Percentiles rank a stretch among this genome's conserved stretches.
Conservation (phyloP, 2,329 filamentous ascomycete genomes). For the Samsoniella hepiali region DNA sequence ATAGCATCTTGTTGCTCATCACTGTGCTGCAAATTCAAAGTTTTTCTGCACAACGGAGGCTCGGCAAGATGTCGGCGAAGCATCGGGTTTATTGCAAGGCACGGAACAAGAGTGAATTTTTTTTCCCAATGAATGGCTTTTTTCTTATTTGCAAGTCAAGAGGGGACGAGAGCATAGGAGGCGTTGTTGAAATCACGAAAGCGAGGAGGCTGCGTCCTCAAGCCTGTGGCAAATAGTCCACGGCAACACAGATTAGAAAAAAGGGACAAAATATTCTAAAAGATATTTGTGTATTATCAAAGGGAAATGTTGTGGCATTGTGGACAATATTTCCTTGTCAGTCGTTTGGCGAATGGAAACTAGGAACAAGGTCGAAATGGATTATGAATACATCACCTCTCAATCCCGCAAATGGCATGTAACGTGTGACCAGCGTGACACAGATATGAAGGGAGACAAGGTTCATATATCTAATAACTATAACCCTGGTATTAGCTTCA, state of each 20-base stretch:
- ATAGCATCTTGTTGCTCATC: neutral
- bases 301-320: neutral
- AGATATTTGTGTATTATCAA: slow-evolving; percentile 13
- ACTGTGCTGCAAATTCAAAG: neutral
- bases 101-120: neutral
- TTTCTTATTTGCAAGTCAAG: neutral
- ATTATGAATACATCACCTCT: slow-evolving; percentile 13
- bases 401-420: neutral
- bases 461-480: too few species aligned
- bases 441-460: neutral
- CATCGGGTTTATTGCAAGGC: neutral
- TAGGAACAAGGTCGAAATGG: neutral
- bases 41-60: neutral
- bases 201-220: neutral
- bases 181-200: neutral
- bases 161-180: slow-evolving; percentile 2
- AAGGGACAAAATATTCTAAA: neutral
- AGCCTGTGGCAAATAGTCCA: neutral
- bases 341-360: neutral
- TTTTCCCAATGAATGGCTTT: neutral
- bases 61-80: neutral
- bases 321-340: neutral
- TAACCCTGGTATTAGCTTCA: too few species aligned
- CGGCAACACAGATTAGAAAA: neutral
- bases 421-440: too few species aligned